A percentile compares a stretch with the other conserved stretches of the same genome.
Evolutionary conservation across 192 early-diverging fungal genomes (phyloP).

Genomic region (Phlyctochytrium arcticum): DNA sequence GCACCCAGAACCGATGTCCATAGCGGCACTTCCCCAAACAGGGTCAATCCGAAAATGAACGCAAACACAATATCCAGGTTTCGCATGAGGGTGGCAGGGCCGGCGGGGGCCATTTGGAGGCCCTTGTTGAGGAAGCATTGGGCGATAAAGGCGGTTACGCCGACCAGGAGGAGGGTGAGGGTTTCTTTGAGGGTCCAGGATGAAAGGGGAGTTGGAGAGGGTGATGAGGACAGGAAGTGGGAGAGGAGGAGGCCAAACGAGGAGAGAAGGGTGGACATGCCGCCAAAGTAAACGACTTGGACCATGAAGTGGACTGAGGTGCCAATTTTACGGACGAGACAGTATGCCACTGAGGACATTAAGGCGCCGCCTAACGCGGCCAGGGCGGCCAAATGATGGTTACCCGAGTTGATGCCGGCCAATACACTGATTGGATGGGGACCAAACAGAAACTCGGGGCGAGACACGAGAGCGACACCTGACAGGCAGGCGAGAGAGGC

Average conservation of each 20-base stretch:
- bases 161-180: slow-evolving; percentile 43
- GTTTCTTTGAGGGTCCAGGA: slow-evolving; percentile 41
- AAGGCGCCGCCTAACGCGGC: slow-evolving; percentile 37
- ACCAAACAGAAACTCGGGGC: slow-evolving; percentile 17
- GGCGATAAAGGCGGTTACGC: slow-evolving; percentile 60
- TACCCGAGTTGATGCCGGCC: no score
- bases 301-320: slow-evolving; percentile 69
- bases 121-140: slow-evolving; percentile 74
- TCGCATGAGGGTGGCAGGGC: slow-evolving; percentile 73
- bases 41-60: slow-evolving; percentile 63
- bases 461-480: slow-evolving; percentile 43
- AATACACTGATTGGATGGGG: no score
- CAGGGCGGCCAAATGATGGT: slow-evolving; percentile 43
- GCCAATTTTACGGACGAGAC: slow-evolving; percentile 69
- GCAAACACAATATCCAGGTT: slow-evolving; percentile 80
- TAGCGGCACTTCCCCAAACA: slow-evolving; percentile 66
- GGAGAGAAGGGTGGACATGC: slow-evolving; percentile 52
- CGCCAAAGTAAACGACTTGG: slow-evolving; percentile 76
- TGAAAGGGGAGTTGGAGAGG: neutral
- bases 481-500: slow-evolving; percentile 53
- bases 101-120: slow-evolving; percentile 68
- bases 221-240: neutral
- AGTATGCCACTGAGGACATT: slow-evolving; percentile 62
- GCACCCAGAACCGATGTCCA: slow-evolving; percentile 55
- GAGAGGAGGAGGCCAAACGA: slow-evolving; percentile 35